Conservation (phyloP, 352 stramenopile species). For the Pythium chondricola region DNA sequence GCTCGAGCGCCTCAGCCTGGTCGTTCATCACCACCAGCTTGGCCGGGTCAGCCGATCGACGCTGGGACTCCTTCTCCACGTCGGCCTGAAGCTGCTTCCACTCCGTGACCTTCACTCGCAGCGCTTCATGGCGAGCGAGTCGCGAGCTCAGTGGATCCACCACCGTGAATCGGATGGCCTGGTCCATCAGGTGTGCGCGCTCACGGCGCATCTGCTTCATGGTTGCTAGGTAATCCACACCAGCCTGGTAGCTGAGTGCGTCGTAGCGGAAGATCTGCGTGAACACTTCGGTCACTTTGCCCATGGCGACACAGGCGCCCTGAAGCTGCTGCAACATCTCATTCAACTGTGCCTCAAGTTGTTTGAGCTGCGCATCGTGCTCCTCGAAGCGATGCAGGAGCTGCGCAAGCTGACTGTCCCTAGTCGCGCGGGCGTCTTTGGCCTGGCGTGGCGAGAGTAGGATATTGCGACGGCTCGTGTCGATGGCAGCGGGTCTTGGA, state of each 20-base stretch:
- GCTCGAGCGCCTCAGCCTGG: slow-evolving; percentile 32
- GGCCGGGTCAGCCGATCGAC: slow-evolving; percentile 6
- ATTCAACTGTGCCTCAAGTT: slow-evolving; percentile 37
- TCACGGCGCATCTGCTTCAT: slow-evolving; percentile 53
- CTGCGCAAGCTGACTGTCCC: no score
- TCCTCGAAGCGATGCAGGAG: slow-evolving; percentile 33
- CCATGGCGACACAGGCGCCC: slow-evolving; percentile 35
- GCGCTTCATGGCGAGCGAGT: slow-evolving; percentile 39
- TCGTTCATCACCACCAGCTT: slow-evolving; percentile 30
- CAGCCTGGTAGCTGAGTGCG: slow-evolving; percentile 20
- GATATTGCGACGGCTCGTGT: not conserved
- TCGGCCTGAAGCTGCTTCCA: slow-evolving; percentile 25
- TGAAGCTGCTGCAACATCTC: slow-evolving; percentile 59
- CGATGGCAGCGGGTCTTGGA: slow-evolving; percentile 1
- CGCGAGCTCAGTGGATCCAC: slow-evolving; percentile 50
- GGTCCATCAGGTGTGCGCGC: slow-evolving; percentile 59
- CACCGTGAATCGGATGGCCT: slow-evolving; percentile 74
- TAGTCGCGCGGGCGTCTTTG: slow-evolving; percentile 10
- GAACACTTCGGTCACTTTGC: slow-evolving; percentile 46
- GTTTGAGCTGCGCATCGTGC: slow-evolving; percentile 39
- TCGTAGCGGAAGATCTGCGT: slow-evolving; percentile 44
- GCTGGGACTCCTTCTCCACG: slow-evolving; percentile 36
- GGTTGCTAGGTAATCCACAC: slow-evolving; percentile 37
- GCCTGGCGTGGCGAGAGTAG: slow-evolving; percentile 4
- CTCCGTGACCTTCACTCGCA: slow-evolving; percentile 32